phyloP scores from a whole-genome alignment of 768 basidiomycete species.

The Pholiota conissans region DNA sequence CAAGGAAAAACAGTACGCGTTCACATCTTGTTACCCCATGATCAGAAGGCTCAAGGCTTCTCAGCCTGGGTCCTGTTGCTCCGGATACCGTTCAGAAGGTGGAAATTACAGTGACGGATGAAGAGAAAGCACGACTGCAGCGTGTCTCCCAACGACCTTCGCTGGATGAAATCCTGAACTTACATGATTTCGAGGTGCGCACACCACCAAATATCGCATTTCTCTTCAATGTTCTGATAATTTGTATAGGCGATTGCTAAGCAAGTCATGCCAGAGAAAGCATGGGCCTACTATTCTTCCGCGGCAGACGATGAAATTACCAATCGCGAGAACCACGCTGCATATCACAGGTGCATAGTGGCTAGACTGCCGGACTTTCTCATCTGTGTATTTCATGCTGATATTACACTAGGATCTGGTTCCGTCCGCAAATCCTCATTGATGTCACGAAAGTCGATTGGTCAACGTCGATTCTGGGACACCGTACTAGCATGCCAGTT shows the following conservation, averaged over 20 bases:
- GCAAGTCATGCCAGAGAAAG: slow-evolving; percentile 78
- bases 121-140: slow-evolving; percentile 68
- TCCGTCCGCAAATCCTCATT: slow-evolving; percentile 82
- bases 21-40: neutral
- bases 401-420: slow-evolving; percentile 65
- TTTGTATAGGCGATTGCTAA: slow-evolving; percentile 73
- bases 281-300: slow-evolving; percentile 98
- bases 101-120: slow-evolving; percentile 63
- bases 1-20: slow-evolving; percentile 75
- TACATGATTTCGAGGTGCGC: slow-evolving; percentile 65
- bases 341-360: slow-evolving; percentile 73
- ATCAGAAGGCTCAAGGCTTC: neutral
- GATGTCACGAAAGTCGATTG: slow-evolving; percentile 87
- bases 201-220: neutral
- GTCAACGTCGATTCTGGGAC: slow-evolving; percentile 81
- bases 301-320: slow-evolving; percentile 96
- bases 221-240: neutral
- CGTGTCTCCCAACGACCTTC: slow-evolving; percentile 66
- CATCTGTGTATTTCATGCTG: neutral
- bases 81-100: slow-evolving; percentile 64
- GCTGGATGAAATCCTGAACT: slow-evolving; percentile 76
- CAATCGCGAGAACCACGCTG: slow-evolving; percentile 83
- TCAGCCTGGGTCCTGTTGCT: slow-evolving; percentile 72
- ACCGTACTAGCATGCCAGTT: slow-evolving; percentile 30
- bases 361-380: neutral